Percentiles rank a stretch among this genome's conserved stretches.
Evolutionary conservation across 768 basidiomycete species (phyloP).

Genomic region (Lactarius sanguifluus): DNA sequence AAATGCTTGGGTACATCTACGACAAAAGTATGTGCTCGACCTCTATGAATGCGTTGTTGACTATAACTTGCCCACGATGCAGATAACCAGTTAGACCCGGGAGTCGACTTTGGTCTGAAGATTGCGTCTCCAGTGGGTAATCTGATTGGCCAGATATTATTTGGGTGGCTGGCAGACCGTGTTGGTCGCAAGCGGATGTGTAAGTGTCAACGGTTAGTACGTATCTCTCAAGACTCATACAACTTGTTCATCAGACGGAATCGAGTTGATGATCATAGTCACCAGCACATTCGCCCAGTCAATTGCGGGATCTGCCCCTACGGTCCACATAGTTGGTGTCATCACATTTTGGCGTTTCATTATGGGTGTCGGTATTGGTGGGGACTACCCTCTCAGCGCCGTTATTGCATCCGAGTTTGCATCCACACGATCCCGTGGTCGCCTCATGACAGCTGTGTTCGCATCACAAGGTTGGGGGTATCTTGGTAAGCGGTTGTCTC

Average conservation of each 20-base stretch:
- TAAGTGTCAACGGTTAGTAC: constrained; percentile 37
- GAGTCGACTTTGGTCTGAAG: constrained; percentile 42
- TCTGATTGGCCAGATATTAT: constrained; percentile 44
- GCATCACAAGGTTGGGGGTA: constrained; percentile 88
- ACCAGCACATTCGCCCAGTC: constrained; percentile 78
- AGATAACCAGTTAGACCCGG: constrained; percentile 42
- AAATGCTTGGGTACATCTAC: constrained; percentile 85
- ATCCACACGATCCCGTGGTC: constrained; percentile 72
- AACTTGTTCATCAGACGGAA: constrained; percentile 50
- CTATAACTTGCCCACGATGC: neutral
- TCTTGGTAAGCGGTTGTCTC: constrained; percentile 49
- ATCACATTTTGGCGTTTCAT: constrained; percentile 84
- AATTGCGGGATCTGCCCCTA: constrained; percentile 67
- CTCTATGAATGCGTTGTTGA: neutral
- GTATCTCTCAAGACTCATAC: neutral
- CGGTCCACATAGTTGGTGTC: constrained; percentile 69
- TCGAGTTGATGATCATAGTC: constrained; percentile 81
- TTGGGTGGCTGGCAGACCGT: constrained; percentile 47
- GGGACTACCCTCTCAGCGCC: constrained; percentile 84
- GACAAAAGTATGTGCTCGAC: constrained; percentile 35
- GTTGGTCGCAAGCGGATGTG: constrained; percentile 59
- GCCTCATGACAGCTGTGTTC: constrained; percentile 89
- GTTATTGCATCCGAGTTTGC: constrained; percentile 91
- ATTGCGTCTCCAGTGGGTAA: constrained; percentile 45
- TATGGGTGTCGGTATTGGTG: constrained; percentile 83